Conservation (phyloP, 2,329 filamentous ascomycete genomes). For the Colletotrichum musicola region DNA sequence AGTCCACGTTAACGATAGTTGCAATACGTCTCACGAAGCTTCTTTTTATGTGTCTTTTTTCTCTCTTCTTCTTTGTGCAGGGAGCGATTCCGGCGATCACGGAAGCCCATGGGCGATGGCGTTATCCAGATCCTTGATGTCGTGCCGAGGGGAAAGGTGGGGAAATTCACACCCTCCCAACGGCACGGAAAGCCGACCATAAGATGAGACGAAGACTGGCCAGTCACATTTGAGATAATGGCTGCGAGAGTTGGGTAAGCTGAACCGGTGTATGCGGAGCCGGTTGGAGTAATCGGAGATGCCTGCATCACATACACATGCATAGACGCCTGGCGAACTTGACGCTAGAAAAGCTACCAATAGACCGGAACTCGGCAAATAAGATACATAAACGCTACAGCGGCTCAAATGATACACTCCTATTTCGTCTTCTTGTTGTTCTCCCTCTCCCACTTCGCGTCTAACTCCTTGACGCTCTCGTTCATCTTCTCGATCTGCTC, state of each 20-base stretch:
- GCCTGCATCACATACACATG: no score
- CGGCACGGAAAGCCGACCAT: not conserved
- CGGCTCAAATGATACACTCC: not conserved
- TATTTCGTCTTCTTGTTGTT: conserved; percentile 10
- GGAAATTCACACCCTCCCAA: not conserved
- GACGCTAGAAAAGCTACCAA: no score
- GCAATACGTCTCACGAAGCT: no score
- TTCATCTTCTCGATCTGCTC: conserved; percentile 48
- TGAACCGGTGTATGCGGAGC: no score
- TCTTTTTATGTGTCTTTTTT: not conserved
- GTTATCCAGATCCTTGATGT: conserved; percentile 27
- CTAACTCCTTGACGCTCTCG: conserved; percentile 39
- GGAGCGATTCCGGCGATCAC: not conserved
- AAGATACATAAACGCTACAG: not conserved
- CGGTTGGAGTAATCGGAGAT: no score
- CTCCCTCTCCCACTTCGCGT: conserved; percentile 17
- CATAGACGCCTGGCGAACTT: no score
- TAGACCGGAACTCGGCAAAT: not conserved
- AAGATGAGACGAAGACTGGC: not conserved
- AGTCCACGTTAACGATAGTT: not conserved
- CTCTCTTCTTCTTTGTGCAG: no score
- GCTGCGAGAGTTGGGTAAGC: no score
- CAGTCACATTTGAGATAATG: conserved; percentile 8
- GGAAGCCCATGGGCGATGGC: conserved; percentile 10
- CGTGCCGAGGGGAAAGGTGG: conserved; percentile 31